phyloP scores from a whole-genome alignment of 2,329 filamentous ascomycete species.

The Calcarisporium arbuscula region DNA sequence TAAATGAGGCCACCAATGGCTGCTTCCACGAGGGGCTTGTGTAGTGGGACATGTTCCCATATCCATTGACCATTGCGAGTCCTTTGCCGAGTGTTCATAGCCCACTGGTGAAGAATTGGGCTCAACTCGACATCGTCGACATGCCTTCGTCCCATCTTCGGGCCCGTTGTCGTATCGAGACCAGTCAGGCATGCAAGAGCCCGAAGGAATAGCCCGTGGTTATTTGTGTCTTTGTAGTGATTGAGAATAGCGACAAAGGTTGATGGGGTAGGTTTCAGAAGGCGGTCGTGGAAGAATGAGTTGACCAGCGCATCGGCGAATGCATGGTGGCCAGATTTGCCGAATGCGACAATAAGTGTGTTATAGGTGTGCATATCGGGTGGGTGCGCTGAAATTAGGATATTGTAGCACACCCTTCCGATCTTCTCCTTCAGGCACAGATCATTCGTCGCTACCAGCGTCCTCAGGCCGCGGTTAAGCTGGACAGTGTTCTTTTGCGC shows the following conservation, averaged over 20 bases:
- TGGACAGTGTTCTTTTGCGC: slow-evolving; percentile 17
- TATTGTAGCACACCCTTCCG: slow-evolving; percentile 53
- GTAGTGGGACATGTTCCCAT: slow-evolving; percentile 33
- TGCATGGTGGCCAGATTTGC: slow-evolving; percentile 39
- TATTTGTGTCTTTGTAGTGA: slow-evolving; percentile 38
- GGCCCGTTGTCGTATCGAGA: slow-evolving; percentile 30
- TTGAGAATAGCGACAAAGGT: slow-evolving; percentile 44
- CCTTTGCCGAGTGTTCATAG: slow-evolving; percentile 15
- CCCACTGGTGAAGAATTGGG: slow-evolving; percentile 22
- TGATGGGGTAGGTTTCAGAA: slow-evolving; percentile 39
- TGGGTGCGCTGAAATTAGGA: slow-evolving; percentile 54
- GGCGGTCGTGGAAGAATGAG: slow-evolving; percentile 39
- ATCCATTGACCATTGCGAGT: slow-evolving; percentile 26
- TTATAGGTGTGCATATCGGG: slow-evolving; percentile 68
- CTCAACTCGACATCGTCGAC: slow-evolving; percentile 23
- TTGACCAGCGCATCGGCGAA: slow-evolving; percentile 48
- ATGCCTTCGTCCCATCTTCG: slow-evolving; percentile 30
- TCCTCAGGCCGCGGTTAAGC: slow-evolving; percentile 24
- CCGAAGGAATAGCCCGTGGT: slow-evolving; percentile 37
- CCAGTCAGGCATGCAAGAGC: slow-evolving; percentile 40
- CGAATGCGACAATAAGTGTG: slow-evolving; percentile 61
- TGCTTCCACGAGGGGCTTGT: slow-evolving; percentile 34
- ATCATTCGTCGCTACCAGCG: slow-evolving; percentile 17
- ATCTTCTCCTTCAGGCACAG: slow-evolving; percentile 26
- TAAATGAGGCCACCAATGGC: slow-evolving; percentile 43